phyloP scores from a whole-genome alignment of 2,329 filamentous ascomycete genomes.

The Malbranchea zuffiana region DNA sequence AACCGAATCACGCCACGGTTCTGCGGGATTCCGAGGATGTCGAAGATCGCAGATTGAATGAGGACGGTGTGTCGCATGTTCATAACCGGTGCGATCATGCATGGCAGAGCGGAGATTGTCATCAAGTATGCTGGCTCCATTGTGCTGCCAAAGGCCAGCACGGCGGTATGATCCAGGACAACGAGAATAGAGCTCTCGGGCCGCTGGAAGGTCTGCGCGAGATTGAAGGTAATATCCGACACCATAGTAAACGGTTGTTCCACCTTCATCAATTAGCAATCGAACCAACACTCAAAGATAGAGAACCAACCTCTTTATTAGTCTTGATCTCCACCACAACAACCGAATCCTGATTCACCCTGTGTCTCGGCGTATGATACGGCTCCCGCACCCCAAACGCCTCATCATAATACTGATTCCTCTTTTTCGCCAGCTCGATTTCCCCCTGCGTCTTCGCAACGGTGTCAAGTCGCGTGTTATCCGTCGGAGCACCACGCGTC shows the following conservation, averaged over 20 bases:
- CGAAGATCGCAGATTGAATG: slow-evolving; percentile 63
- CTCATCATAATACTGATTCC: slow-evolving; percentile 33
- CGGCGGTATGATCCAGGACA: slow-evolving; percentile 62
- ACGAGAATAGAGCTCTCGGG: slow-evolving; percentile 64
- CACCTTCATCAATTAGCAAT: slow-evolving; percentile 40
- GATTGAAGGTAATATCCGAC: slow-evolving; percentile 58
- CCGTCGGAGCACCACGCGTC: slow-evolving; percentile 11
- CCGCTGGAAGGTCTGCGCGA: slow-evolving; percentile 65
- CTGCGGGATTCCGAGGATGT: slow-evolving; percentile 54
- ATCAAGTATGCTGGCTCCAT: slow-evolving; percentile 72
- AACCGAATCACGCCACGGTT: slow-evolving; percentile 65
- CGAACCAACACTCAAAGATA: neutral
- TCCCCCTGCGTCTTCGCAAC: slow-evolving; percentile 15
- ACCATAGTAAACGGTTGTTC: slow-evolving; percentile 65
- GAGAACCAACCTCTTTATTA: slow-evolving; percentile 46
- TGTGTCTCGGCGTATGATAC: slow-evolving; percentile 32
- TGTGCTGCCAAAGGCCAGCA: slow-evolving; percentile 62
- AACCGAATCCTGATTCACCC: slow-evolving; percentile 45
- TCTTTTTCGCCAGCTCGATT: slow-evolving; percentile 22
- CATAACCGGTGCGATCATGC: slow-evolving; percentile 57
- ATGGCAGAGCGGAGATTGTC: slow-evolving; percentile 58
- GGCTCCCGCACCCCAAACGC: slow-evolving; percentile 30
- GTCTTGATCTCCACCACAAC: slow-evolving; percentile 55
- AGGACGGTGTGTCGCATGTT: slow-evolving; percentile 75
- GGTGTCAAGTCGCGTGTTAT: slow-evolving; percentile 8